Base-by-base conservation (phyloP, 768 basidiomycete species). In the Suillus tomentosus region DNA sequence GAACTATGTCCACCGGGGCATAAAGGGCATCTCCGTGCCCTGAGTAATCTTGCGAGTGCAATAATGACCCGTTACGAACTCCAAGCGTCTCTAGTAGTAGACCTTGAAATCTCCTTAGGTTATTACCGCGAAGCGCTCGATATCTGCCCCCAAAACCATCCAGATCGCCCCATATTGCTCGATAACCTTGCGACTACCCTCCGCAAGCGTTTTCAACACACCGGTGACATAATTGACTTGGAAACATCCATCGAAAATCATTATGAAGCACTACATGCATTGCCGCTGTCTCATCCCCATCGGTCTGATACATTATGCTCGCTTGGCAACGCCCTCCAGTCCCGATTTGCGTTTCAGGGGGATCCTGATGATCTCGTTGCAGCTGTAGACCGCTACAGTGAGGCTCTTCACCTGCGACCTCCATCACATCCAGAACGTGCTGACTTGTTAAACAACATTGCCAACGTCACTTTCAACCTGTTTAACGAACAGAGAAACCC, bases 11-110 rank as follows among this genome's bases (percentile, higher is more conserved):
- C 19, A n/a, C 11, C 19, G 19, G 53, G 34, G 5, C 31, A 54
- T 19, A 34, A 36, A 54, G 34, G 53, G 34, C 53, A 19, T 14
- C 34, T 54, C 11, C 58, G 3, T 36, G 53, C 53, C 34, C 53
- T 54, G 5, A 54, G 53, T 36, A 74, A 72, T 61, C 74, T 75
- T 37, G 74, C 73, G 53, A 74, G 73, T 47, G 73, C 74, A 31
- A 55, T 76, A 51, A 62, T 76, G 22, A 73, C 70, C 45, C 74
- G 74, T 36, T 74, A 69, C 66, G 74, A 73, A 57, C 10, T 71
- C 6, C 56, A 64, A 59, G 64, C 61, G 7, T 47, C 72, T 9
- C 63, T 60, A 11, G 56, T 60, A 11, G 56, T 59, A 37, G 72
- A 71, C 45, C 60, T 69, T 22, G 65, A 73, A 54, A 61, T 40